These are phyloP conservation scores for Calocybe cyanea DNA, from an alignment of 768 basidiomycete species.

Conservation along the genomic window DNA sequence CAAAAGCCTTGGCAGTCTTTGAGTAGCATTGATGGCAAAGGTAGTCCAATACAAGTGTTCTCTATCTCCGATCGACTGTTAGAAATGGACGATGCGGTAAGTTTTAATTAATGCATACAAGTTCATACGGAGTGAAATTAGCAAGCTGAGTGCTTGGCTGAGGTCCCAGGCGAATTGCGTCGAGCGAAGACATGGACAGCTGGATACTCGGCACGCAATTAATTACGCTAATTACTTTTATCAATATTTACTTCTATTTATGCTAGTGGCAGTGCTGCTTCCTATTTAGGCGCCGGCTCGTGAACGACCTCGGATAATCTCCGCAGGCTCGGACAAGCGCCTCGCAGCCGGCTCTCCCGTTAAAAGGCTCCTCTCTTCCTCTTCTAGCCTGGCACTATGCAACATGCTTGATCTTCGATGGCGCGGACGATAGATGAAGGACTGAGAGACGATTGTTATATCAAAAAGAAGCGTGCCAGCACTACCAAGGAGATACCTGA, in stretches of 20 bases:
- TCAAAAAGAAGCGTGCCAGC: slow-evolving; percentile 94
- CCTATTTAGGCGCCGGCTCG: slow-evolving; percentile 13
- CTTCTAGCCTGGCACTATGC: slow-evolving; percentile 22
- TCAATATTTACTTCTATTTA: slow-evolving; percentile 7
- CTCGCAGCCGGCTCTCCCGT: slow-evolving; percentile 36
- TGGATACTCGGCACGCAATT: background rate
- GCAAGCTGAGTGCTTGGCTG: slow-evolving; percentile 16
- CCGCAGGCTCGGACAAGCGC: slow-evolving; percentile 22
- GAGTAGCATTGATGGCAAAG: slow-evolving; percentile 72
- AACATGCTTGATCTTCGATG: slow-evolving; percentile 32
- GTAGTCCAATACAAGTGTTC: slow-evolving; percentile 70
- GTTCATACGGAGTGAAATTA: slow-evolving; percentile 37
- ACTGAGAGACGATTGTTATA: slow-evolving; percentile 85
- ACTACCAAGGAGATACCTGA: slow-evolving; percentile 84
- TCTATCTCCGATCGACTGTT: slow-evolving; percentile 34
- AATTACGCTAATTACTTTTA: background rate
- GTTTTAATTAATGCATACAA: slow-evolving; percentile 29
- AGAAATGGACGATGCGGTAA: background rate
- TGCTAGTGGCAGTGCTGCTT: slow-evolving; percentile 1
- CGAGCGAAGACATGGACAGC: slow-evolving; percentile 2
- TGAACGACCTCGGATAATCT: slow-evolving; percentile 32
- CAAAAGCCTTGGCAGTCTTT: slow-evolving; percentile 67
- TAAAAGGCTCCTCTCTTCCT: slow-evolving; percentile 49
- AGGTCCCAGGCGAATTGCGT: background rate
- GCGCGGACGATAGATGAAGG: slow-evolving; percentile 66